phyloP scores from a whole-genome alignment of 371 early-diverging fungal species.

The Apophysomyces trapeziformis region DNA sequence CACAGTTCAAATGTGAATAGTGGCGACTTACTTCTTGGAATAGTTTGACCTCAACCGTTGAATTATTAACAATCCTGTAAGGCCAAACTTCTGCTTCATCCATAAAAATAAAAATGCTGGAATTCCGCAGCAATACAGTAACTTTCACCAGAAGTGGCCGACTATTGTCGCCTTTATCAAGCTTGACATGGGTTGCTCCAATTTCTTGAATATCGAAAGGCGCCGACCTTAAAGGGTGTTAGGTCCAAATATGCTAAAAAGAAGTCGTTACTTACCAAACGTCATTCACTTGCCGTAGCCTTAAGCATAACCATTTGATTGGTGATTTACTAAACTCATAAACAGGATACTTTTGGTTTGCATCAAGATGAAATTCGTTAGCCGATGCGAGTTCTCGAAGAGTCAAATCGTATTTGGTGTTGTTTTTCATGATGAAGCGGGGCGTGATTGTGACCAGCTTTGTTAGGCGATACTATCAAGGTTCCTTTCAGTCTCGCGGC shows the following conservation, averaged over 20 bases:
- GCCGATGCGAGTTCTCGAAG: conserved; percentile 56
- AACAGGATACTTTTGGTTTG: conserved; percentile 57
- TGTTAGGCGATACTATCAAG: conserved; percentile 52
- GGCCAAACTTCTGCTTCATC: conserved; percentile 88
- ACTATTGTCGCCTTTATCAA: conserved; percentile 52
- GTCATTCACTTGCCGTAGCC: conserved; percentile 42
- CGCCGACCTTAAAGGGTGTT: conserved; percentile 58
- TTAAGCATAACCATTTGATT: conserved; percentile 58
- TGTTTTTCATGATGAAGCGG: conserved; percentile 86
- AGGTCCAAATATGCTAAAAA: background rate
- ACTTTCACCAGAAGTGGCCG: conserved; percentile 76
- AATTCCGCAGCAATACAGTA: conserved; percentile 78
- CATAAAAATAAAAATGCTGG: conserved; percentile 86
- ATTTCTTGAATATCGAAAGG: conserved; percentile 82
- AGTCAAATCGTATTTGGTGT: conserved; percentile 58
- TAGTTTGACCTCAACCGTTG: conserved; percentile 73
- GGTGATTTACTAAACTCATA: conserved; percentile 50
- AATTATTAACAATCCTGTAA: conserved; percentile 83
- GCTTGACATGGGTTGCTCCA: conserved; percentile 81
- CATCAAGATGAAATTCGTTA: conserved; percentile 30
- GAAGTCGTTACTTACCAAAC: conserved; percentile 52
- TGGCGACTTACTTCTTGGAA: conserved; percentile 67
- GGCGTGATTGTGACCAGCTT: conserved; percentile 83
- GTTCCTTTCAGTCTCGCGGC: background rate
- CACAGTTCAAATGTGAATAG: background rate